These are phyloP conservation scores for Byssothecium circinans DNA, from an alignment of 2,329 filamentous ascomycete species.

Conservation along the genomic window DNA sequence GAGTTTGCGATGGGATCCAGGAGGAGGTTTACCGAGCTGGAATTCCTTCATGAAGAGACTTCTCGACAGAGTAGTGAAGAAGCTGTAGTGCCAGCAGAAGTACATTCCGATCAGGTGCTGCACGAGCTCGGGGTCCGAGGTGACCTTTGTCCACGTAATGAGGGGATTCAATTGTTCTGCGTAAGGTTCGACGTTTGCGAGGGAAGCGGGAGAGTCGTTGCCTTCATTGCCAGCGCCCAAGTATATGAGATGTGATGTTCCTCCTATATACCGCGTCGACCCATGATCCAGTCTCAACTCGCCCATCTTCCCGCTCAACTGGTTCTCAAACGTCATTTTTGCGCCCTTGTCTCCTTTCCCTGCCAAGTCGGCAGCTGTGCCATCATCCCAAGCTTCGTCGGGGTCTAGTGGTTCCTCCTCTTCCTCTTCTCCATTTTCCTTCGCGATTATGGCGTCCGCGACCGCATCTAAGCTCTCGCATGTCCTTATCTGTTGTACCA, in stretches of 20 bases:
- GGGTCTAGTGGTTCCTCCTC: slow-evolving; percentile 43
- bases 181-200: slow-evolving; percentile 51
- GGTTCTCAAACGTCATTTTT: slow-evolving; percentile 64
- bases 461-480: slow-evolving; percentile 74
- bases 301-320: slow-evolving; percentile 90
- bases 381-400: slow-evolving; percentile 26
- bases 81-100: slow-evolving; percentile 96
- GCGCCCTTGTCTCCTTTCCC: slow-evolving; percentile 27
- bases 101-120: slow-evolving; percentile 95
- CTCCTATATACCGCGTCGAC: slow-evolving; percentile 86
- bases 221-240: slow-evolving; percentile 49
- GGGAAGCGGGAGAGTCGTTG: slow-evolving; percentile 29
- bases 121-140: slow-evolving; percentile 74
- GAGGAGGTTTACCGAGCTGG: slow-evolving; percentile 64
- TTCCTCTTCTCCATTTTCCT: slow-evolving; percentile 52
- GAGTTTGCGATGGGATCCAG: slow-evolving; percentile 54
- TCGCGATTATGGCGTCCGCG: slow-evolving; percentile 60
- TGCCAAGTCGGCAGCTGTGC: slow-evolving; percentile 4
- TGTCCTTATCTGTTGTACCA: slow-evolving; percentile 85
- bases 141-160: slow-evolving; percentile 85
- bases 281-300: slow-evolving; percentile 86
- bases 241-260: slow-evolving; percentile 91
- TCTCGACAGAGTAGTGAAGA: slow-evolving; percentile 89
- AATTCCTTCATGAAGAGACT: slow-evolving; percentile 87
- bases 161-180: slow-evolving; percentile 65